Evolutionary conservation across 2,329 filamentous ascomycete genomes (phyloP), one percentile per base, ranked within the genome.

Genomic region (Alternaria sp.): DNA sequence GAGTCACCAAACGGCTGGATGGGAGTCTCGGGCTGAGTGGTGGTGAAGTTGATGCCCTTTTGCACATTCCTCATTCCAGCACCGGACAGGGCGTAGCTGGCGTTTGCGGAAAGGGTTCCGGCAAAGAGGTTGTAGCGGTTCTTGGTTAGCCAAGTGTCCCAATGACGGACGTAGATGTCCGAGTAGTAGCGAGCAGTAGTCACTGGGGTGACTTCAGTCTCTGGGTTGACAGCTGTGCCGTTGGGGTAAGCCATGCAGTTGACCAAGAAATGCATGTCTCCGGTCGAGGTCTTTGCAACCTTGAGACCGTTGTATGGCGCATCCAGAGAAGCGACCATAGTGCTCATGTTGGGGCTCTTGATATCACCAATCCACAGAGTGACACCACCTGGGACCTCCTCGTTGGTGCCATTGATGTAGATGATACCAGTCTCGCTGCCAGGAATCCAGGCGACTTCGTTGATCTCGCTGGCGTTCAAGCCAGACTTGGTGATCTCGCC

Each of bases 1-100:
- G 87, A 81, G 30, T 90, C 92, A 4, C 93, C 93, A 72, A 96
- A 96, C 0, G 92, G 90, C 59, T 86, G 88, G 10, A 93, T 87
- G 0, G 91, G 94, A 46, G 82, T 89, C 73, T 88, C 89, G 32
- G 90, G 84, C 38, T 78, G 76, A 46, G 77, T 89, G 20, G 84
- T 85, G 4, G 72, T 79, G 66, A 67, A 79, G 9, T 84, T 83
- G 53, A 94, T 82, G 4, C 88, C 86, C 70, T 93, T 92, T 58
- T 82, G 83, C 48, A 93, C 79, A 4, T 84, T 83, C 18, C 79
- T 77, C 25, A 84, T 68, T 25, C 80, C 79, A 28, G 75, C 60
- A 27, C 71, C 64, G 20, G 70, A 68, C 7, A 77, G 64, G 4
- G 63, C 57, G 38, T 74, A 74, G 58, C 69, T 74, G 49, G 62